Percentiles rank a stretch among this genome's conserved stretches.
Conservation (phyloP, 805 yeast species). For the Saccharomycodes ludwigii region DNA sequence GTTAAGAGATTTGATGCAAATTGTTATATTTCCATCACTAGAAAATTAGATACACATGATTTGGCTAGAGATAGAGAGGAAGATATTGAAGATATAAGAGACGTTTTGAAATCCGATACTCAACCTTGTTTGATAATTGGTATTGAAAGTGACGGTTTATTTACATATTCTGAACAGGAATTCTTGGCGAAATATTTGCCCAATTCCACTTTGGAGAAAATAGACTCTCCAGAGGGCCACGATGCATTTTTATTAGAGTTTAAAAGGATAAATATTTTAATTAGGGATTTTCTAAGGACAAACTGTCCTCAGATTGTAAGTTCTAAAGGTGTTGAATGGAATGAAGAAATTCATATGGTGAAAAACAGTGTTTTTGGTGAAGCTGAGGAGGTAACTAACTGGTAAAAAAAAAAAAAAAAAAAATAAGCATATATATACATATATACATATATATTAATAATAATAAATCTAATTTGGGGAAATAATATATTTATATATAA, state of each 20-base stretch:
- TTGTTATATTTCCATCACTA: constrained; percentile 86
- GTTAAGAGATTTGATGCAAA: constrained; percentile 88
- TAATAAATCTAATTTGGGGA: background rate
- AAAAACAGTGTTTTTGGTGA: constrained; percentile 79
- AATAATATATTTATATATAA: background rate
- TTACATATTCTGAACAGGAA: constrained; percentile 86
- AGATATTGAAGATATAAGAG: constrained; percentile 23
- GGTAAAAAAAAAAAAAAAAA: constrained; percentile 35
- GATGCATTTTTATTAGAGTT: constrained; percentile 93
- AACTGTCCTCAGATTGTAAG: constrained; percentile 49
- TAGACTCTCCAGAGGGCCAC: constrained; percentile 92
- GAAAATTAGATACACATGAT: constrained; percentile 93
- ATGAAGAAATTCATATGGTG: constrained; percentile 29
- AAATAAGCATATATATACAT: constrained; percentile 1
- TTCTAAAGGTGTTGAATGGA: constrained; percentile 30
- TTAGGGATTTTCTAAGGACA: constrained; percentile 50
- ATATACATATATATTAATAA: constrained; percentile 1
- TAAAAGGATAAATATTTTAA: constrained; percentile 59
- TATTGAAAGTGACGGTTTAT: constrained; percentile 81
- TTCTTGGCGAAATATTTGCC: constrained; percentile 67
- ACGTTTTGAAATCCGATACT: constrained; percentile 44
- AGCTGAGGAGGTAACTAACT: constrained; percentile 85
- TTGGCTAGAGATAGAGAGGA: constrained; percentile 62
- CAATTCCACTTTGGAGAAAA: constrained; percentile 51
- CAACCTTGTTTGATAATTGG: constrained; percentile 84